These are phyloP conservation scores for Hanseniaspora taiwanica DNA, from an alignment of 805 yeast species.

Conservation along the genomic window DNA sequence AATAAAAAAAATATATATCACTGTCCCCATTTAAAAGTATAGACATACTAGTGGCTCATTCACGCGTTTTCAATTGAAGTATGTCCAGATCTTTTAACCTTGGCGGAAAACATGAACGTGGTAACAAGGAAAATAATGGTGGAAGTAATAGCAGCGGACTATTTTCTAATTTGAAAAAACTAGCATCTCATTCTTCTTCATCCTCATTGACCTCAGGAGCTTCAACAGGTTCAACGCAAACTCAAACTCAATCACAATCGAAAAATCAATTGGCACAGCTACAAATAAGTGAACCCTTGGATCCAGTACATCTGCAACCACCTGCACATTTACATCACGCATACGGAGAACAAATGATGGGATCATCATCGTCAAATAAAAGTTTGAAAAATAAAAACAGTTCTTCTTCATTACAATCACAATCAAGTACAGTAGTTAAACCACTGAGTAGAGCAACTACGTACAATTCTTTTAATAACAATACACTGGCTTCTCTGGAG, in stretches of 20 bases:
- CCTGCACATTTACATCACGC: background rate
- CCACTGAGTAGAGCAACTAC: background rate
- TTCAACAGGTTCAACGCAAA: too few species aligned
- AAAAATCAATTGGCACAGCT: background rate
- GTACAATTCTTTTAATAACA: background rate
- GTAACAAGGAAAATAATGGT: background rate
- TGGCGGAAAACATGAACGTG: background rate
- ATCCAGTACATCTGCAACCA: slow-evolving; percentile 3
- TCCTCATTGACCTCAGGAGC: too few species aligned
- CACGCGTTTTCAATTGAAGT: too few species aligned
- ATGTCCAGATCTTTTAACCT: too few species aligned
- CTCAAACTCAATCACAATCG: background rate
- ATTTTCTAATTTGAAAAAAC: slow-evolving; percentile 5
- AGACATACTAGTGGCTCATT: too few species aligned
- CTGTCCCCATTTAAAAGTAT: too few species aligned
- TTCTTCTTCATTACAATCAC: background rate
- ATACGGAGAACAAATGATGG: background rate
- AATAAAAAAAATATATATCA: too few species aligned
- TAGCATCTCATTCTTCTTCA: too few species aligned
- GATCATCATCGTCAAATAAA: background rate
- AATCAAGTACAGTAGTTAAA: background rate
- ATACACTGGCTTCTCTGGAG: background rate
- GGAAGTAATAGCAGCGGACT: background rate
- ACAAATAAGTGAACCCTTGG: slow-evolving; percentile 5
- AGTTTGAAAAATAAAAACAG: background rate